Conservation (phyloP, 2,329 filamentous ascomycete genomes). For the Cercospora berteroae region DNA sequence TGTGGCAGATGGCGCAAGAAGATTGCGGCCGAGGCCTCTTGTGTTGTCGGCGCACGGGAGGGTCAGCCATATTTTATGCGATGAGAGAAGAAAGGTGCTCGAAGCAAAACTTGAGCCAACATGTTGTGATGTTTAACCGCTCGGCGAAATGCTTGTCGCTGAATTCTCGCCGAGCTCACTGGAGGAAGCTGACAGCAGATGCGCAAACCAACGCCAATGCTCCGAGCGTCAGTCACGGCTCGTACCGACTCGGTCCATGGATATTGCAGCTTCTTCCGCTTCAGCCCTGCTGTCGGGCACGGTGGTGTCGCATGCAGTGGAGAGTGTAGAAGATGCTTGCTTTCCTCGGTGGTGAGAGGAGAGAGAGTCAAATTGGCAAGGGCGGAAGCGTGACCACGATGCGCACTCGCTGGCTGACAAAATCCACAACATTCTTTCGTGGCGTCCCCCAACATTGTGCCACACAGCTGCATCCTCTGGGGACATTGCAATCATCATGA, state of each 20-base stretch:
- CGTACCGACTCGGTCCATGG: neutral
- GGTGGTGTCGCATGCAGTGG: neutral
- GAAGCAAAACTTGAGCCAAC: neutral
- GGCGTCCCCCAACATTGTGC: too few relatives aligned
- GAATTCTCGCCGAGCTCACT: neutral
- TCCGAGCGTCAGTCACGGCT: neutral
- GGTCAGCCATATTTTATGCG: conserved; percentile 2
- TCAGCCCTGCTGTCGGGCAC: neutral
- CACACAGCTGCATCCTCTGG: too few relatives aligned
- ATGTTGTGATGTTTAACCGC: neutral
- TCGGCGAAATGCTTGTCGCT: neutral
- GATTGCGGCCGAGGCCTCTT: conserved; percentile 17
- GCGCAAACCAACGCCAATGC: neutral
- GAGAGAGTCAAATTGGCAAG: neutral
- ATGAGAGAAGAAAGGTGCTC: neutral
- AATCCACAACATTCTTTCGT: too few relatives aligned
- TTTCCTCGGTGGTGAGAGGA: neutral
- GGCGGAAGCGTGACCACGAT: neutral
- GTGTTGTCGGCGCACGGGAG: conserved; percentile 12
- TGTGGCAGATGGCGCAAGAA: conserved; percentile 18
- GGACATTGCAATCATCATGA: too few relatives aligned
- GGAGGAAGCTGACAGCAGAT: neutral
- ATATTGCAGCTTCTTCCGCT: conserved; percentile 43
- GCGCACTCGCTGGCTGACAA: too few relatives aligned
- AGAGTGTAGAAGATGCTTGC: neutral